A percentile compares a stretch with the other conserved stretches of the same genome.
These are phyloP conservation scores for Jatropha podagrica DNA, from an alignment of 441 rosid species.

Conservation along the genomic window DNA sequence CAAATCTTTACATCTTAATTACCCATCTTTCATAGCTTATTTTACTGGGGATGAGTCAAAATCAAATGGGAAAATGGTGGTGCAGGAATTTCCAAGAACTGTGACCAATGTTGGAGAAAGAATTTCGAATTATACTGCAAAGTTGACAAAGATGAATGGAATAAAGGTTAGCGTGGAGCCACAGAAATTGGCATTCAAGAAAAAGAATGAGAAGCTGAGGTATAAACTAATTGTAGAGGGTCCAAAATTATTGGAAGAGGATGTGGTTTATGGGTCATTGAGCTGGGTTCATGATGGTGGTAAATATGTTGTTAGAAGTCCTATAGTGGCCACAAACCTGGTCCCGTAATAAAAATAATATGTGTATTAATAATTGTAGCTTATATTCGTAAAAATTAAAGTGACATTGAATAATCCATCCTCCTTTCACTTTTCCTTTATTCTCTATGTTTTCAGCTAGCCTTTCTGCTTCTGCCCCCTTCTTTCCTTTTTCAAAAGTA, in stretches of 20 bases:
- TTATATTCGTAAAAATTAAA: too few species aligned
- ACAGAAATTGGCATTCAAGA: constrained; percentile 42
- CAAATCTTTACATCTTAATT: constrained; percentile 64
- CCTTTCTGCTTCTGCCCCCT: background rate
- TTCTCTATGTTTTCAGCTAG: background rate
- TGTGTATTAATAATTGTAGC: too few species aligned
- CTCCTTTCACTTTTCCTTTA: background rate
- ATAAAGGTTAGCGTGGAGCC: constrained; percentile 58
- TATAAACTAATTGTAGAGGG: constrained; percentile 48
- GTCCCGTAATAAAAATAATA: too few species aligned
- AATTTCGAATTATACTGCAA: constrained; percentile 38
- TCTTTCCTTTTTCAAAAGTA: background rate
- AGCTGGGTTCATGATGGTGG: constrained; percentile 68
- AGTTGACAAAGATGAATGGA: constrained; percentile 52
- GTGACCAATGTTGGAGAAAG: constrained; percentile 65
- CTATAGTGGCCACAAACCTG: constrained; percentile 58
- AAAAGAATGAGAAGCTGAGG: constrained; percentile 40
- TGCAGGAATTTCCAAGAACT: constrained; percentile 46
- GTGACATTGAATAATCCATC: too few species aligned
- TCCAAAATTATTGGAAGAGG: constrained; percentile 40
- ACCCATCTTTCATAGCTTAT: constrained; percentile 66
- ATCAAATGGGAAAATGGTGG: constrained; percentile 24
- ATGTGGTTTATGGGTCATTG: constrained; percentile 53
- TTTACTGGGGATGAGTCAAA: constrained; percentile 32
- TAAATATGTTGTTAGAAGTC: constrained; percentile 63